Percentiles rank a stretch among this genome's conserved stretches.
phyloP scores from a whole-genome alignment of 2,329 filamentous ascomycete genomes.

The Aspergillus fischeri region DNA sequence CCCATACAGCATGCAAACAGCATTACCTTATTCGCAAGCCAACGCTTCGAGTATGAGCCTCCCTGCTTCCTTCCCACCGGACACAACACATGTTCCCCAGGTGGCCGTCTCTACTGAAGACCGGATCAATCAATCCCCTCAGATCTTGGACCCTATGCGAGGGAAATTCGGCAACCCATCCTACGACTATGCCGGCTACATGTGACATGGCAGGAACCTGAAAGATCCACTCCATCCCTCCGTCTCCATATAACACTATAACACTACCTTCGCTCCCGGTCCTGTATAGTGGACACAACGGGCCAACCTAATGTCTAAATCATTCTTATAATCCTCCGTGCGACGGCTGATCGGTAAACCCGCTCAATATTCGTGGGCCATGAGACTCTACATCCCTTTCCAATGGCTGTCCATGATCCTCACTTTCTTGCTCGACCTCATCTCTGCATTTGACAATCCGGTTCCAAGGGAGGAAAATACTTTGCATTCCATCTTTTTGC shows the following conservation, averaged over 20 bases:
- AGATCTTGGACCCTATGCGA: slow-evolving; percentile 23
- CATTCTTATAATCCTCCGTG: neutral
- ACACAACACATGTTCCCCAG: slow-evolving; percentile 18
- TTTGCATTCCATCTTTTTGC: neutral
- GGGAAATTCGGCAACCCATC: slow-evolving; percentile 25
- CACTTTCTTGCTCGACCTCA: neutral
- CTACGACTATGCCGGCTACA: slow-evolving; percentile 27
- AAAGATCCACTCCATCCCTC: slow-evolving; percentile 3
- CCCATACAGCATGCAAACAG: slow-evolving; percentile 24
- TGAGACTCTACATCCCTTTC: neutral
- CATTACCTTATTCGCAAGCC: slow-evolving; percentile 29
- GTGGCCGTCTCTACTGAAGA: slow-evolving; percentile 17
- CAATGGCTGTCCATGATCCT: neutral
- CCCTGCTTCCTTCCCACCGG: slow-evolving; percentile 31
- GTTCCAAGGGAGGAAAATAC: neutral
- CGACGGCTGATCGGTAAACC: too few species aligned
- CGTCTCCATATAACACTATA: neutral
- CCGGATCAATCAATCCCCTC: slow-evolving; percentile 20
- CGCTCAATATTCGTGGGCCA: neutral
- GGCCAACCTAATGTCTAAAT: neutral
- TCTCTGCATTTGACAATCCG: neutral
- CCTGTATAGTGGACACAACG: neutral
- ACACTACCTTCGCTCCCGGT: neutral
- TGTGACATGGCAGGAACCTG: slow-evolving; percentile 21
- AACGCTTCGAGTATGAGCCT: slow-evolving; percentile 35